A percentile compares a stretch with the other conserved stretches of the same genome.
These are phyloP conservation scores for Mycotypha africana DNA, from an alignment of 371 early-diverging fungal genomes.

Conservation along the genomic window DNA sequence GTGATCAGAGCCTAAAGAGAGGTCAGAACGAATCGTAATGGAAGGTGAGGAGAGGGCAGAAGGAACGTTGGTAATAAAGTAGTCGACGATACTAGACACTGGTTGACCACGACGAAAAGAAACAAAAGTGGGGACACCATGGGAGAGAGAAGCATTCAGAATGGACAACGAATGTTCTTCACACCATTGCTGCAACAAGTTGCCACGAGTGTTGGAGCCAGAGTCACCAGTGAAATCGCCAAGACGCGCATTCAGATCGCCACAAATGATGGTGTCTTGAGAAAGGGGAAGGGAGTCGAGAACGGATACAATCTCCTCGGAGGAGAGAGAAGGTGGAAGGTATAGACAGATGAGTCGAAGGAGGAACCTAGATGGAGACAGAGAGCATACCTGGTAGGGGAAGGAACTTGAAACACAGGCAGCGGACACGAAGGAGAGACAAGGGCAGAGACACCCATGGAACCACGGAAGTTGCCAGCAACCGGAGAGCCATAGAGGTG, in stretches of 20 bases:
- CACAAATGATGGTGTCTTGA: slow-evolving; percentile 2
- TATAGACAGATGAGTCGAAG: slow-evolving; percentile 5
- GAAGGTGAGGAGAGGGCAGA: neutral
- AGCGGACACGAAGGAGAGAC: neutral
- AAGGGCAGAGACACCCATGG: slow-evolving; percentile 2
- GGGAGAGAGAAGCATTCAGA: slow-evolving; percentile 1
- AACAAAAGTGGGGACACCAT: slow-evolving; percentile 2
- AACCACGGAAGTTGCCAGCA: neutral
- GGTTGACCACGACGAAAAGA: neutral
- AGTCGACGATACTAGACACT: slow-evolving; percentile 6
- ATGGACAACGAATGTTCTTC: neutral
- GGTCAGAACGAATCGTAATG: neutral
- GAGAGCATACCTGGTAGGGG: too few relatives aligned
- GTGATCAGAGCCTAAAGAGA: neutral
- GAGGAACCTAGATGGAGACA: too few relatives aligned
- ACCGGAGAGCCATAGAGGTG: slow-evolving; percentile 8
- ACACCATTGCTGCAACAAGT: neutral
- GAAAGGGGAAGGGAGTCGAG: slow-evolving; percentile 4
- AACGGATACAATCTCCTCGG: neutral
- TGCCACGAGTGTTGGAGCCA: neutral
- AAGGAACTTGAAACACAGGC: neutral
- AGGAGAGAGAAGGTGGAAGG: slow-evolving; percentile 8
- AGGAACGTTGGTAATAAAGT: slow-evolving; percentile 2
- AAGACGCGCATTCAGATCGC: slow-evolving; percentile 8
- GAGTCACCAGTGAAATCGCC: slow-evolving; percentile 3